Evolutionary conservation across 1,139 yeast species (phyloP).

Genomic region (Blastobotrys buckinghamii): DNA sequence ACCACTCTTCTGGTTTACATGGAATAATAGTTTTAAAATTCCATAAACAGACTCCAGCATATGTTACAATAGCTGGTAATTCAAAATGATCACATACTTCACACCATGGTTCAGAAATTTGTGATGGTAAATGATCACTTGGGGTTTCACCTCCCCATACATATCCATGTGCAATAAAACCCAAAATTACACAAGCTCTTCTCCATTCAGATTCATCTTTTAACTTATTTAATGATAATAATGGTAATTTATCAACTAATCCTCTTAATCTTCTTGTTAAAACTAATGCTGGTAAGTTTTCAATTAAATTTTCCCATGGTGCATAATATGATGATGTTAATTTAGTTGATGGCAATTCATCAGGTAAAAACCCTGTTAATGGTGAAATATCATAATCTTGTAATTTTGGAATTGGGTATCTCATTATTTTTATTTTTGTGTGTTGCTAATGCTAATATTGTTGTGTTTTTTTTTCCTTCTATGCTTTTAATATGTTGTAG

Average conservation of each 20-base stretch:
- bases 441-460: too few relatives aligned
- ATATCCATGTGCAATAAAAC: constrained; percentile 81
- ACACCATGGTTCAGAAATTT: constrained; percentile 65
- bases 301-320: constrained; percentile 73
- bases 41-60: constrained; percentile 86
- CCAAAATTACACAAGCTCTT: constrained; percentile 72
- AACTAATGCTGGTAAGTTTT: constrained; percentile 64
- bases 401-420: constrained; percentile 38
- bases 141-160: constrained; percentile 72
- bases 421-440: background rate
- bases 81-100: constrained; percentile 53
- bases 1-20: constrained; percentile 36
- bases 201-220: constrained; percentile 49
- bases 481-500: too few relatives aligned
- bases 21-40: constrained; percentile 66
- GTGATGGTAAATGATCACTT: constrained; percentile 57
- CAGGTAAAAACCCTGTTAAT: constrained; percentile 72
- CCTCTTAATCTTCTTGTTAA: constrained; percentile 56
- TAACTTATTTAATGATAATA: constrained; percentile 44
- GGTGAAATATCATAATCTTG: constrained; percentile 67
- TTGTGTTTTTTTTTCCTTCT: too few relatives aligned
- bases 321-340: constrained; percentile 58
- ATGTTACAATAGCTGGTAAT: constrained; percentile 82
- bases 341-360: constrained; percentile 51
- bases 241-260: constrained; percentile 55